Evolutionary conservation across 352 stramenopile species (phyloP), one percentile per base, ranked within the genome.

Genomic region (Phytophthora melonis): DNA sequence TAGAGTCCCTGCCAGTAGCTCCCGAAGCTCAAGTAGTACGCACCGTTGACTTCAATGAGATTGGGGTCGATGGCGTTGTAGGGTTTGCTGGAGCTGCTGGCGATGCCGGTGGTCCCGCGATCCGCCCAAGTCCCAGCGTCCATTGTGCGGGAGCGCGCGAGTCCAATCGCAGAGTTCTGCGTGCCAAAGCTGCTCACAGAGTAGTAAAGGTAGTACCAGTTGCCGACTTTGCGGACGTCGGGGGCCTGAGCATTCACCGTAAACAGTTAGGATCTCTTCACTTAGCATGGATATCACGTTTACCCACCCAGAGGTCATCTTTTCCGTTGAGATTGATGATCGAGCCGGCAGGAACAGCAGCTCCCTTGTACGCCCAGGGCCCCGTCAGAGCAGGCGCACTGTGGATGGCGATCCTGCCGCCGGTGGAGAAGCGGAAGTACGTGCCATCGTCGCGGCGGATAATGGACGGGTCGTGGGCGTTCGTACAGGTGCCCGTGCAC

Each of bases 161-260:
- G 58, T 14, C 81, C 81, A 21, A 88, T 79, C 16, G 78, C 81
- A 13, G 81, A 88, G 36, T 63, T 78, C 66, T 90, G 75, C 8
- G 69, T 68, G 4, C 80, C 75, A 39, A 89, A 84, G 25, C 70
- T 77, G 54, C 80, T 86, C 41, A 90, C 82, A 13, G 79, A 75
- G 69, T 88, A 90, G 75, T 88, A 84, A 11, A 88, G 57, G 58
- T 90, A 90, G 80, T 85, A 90, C 45, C 65, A 77, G 63, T 83
- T 70, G n/a, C 73, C 79, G 7, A 86, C 59, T 43, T 84, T 76
- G 25, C 66, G 63, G n/a, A 89, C 78, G 36, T 84, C 77, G 0
- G 79, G 80, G 1, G 80, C 80, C 64, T 80, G 27, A 11, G 13
- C 3, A 45, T 45, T 45, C 3, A n/a, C 39, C 18, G 13, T 16